These are phyloP conservation scores for Aspergillus latus DNA, from an alignment of 2,329 filamentous ascomycete species.

Conservation along the genomic window DNA sequence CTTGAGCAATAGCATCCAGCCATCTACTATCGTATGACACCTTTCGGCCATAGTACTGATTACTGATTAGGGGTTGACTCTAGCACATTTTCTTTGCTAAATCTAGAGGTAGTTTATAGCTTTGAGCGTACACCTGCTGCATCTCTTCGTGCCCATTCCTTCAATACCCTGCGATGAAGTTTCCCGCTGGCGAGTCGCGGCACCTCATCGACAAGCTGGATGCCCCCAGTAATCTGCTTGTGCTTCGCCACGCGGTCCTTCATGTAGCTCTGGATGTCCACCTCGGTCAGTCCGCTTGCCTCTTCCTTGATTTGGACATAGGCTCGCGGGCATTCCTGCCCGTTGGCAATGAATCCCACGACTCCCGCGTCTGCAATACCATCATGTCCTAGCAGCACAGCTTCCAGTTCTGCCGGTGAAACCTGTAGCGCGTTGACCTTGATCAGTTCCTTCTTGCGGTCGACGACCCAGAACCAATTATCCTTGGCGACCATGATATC, in stretches of 20 bases:
- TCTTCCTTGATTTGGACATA: constrained; percentile 54
- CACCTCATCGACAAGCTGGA: constrained; percentile 58
- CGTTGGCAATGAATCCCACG: constrained; percentile 41
- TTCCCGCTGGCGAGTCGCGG: constrained; percentile 60
- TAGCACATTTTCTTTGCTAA: neutral
- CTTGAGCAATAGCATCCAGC: neutral
- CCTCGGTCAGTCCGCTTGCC: constrained; percentile 13
- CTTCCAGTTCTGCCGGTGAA: constrained; percentile 42
- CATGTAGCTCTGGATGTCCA: constrained; percentile 37
- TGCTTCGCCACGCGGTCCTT: constrained; percentile 52
- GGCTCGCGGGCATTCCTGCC: constrained; percentile 54
- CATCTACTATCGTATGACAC: too few species aligned
- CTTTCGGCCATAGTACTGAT: too few species aligned
- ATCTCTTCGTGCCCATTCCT: constrained; percentile 12
- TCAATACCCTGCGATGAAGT: constrained; percentile 51
- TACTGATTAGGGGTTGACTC: too few species aligned
- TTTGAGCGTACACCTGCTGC: neutral
- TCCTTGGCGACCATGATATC: constrained; percentile 29
- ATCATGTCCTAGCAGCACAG: constrained; percentile 35
- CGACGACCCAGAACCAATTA: constrained; percentile 23
- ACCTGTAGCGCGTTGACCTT: constrained; percentile 40
- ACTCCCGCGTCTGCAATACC: constrained; percentile 40
- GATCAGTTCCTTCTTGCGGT: constrained; percentile 35
- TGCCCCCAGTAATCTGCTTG: constrained; percentile 53
- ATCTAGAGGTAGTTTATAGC: neutral